phyloP scores from a whole-genome alignment of 306 rosid species.

The Senna tora region DNA sequence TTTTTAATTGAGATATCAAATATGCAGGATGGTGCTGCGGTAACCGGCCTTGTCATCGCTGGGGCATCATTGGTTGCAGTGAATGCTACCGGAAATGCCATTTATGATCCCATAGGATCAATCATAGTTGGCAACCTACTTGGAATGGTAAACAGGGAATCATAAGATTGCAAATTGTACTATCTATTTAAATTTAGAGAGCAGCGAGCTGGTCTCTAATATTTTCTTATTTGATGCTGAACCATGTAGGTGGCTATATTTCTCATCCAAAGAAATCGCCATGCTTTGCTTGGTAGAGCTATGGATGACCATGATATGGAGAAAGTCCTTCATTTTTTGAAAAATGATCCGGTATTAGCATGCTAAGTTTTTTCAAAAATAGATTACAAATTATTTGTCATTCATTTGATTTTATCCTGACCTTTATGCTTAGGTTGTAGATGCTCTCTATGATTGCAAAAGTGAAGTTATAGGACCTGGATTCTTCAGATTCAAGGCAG shows the following conservation, averaged over 20 bases:
- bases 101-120: constrained; percentile 95
- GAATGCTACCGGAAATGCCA: constrained; percentile 79
- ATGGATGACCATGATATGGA: constrained; percentile 95
- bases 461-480: constrained; percentile 99
- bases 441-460: constrained; percentile 94
- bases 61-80: constrained; percentile 94
- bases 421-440: constrained; percentile 74
- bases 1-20: constrained; percentile 28
- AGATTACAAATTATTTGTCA: constrained; percentile 6
- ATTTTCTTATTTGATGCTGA: constrained; percentile 28
- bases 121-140: constrained; percentile 92
- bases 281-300: constrained; percentile 98
- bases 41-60: constrained; percentile 88
- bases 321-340: constrained; percentile 86
- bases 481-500: constrained; percentile 95
- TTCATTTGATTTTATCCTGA: constrained; percentile 40
- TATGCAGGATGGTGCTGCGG: constrained; percentile 99
- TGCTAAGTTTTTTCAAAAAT: constrained; percentile 29
- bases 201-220: constrained; percentile 26
- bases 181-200: constrained; percentile 14
- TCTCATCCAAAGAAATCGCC: constrained; percentile 96
- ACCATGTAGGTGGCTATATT: constrained; percentile 90
- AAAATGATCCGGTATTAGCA: constrained; percentile 82
- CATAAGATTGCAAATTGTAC: constrained; percentile 30
- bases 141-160: constrained; percentile 81